Percentiles rank a stretch among this genome's conserved stretches.
These are phyloP conservation scores for Durio zibethinus DNA, from an alignment of 345 rosid genomes.

Conservation along the genomic window DNA sequence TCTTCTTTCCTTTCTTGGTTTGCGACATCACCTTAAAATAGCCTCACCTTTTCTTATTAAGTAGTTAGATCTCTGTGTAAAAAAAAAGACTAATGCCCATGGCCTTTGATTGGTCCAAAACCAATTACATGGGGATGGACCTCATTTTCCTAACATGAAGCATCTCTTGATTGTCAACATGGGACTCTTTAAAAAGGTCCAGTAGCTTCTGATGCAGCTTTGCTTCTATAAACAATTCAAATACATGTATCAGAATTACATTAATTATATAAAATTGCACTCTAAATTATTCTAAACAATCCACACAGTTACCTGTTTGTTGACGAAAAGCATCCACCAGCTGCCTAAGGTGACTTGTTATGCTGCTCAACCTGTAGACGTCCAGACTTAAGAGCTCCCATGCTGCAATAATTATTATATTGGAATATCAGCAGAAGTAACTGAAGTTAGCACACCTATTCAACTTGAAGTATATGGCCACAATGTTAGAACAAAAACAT, in stretches of 20 bases:
- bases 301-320: constrained; percentile 45
- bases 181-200: constrained; percentile 36
- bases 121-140: no score
- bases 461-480: not conserved
- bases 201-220: constrained; percentile 53
- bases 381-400: constrained; percentile 67
- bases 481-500: not conserved
- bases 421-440: constrained; percentile 33
- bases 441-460: not conserved
- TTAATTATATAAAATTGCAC: not conserved
- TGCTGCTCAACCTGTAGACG: constrained; percentile 40
- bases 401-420: constrained; percentile 42
- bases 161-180: constrained; percentile 61
- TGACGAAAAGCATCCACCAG: constrained; percentile 53
- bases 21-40: no score
- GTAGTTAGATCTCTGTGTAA: no score
- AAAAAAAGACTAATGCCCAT: no score
- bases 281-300: constrained; percentile 6
- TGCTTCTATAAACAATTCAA: constrained; percentile 38
- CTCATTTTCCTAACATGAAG: constrained; percentile 51
- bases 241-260: not conserved
- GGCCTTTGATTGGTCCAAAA: no score
- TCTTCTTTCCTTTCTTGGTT: no score
- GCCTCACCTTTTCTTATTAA: no score
- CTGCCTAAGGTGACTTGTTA: constrained; percentile 40